Base-by-base conservation (phyloP, 768 basidiomycete genomes). In the Gymnopilus junonius region DNA sequence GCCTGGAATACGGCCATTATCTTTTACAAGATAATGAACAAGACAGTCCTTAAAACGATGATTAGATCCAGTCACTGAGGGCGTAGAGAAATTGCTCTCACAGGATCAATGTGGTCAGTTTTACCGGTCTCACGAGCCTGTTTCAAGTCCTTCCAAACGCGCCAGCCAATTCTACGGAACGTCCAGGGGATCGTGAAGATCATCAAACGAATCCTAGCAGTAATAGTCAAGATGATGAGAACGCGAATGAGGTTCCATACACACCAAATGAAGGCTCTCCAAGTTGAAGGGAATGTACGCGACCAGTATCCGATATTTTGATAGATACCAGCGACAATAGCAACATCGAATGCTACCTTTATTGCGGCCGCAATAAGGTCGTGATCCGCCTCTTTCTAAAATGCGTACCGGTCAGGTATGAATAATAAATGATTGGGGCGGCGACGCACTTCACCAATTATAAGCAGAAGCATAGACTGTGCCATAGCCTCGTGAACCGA, bases 271-370 rank as follows among this genome's bases (percentile, higher is more conserved):
- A 55, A 55, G 23, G 32, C 32, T n/a, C 53, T 55, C 29, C 53
- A 55, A 6, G 32, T 35, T 14, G 53, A 55, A 14, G 57, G 57
- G 20, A 58, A 58, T 8, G 57, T 32, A 17, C 57, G 39, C n/a
- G 57, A 25, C 57, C 57, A 58, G 23, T 39, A 43, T 17, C 39
- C 43, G 14, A 58, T 23, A 29, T 58, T 58, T 32, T 58, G 23
- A 45, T 42, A 58, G 4, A 43, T 58, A 2, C 57, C 57, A 17
- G 23, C 21, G 2, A 45, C 39, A 8, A 31, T 58, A 20, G 57
- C 57, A 29, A 58, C 42, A 32, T 58, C 40, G 15, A 45, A 21
- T 20, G 57, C 57, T 15, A 58, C 43, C 21, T 45, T 45, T 4
- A 45, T 23, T 7, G 43, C 21, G 43, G 43, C 43, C 0, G 20